Base-by-base conservation (phyloP, 2,329 filamentous ascomycete species). In the Colletotrichum caudatum region DNA sequence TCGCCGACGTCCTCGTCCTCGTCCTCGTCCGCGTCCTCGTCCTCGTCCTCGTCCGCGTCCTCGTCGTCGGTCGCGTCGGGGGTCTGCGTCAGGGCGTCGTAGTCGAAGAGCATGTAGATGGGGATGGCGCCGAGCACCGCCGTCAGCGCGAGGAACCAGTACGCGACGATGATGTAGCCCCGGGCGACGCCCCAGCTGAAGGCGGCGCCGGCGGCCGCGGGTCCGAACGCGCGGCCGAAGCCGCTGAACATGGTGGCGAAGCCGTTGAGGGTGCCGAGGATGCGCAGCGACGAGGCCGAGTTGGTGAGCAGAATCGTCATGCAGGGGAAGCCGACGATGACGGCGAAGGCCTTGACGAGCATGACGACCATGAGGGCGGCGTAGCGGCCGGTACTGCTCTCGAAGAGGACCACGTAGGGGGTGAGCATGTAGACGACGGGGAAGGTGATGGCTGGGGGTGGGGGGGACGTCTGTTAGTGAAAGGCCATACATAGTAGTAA, bases 201-300 rank as follows among this genome's bases (percentile, higher is more conserved):
- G 0, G 91, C 85, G 1, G 86, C 82, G 0, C 95, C 95, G 0
- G 90, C 88, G 44, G 92, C 80, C 0, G 93, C 93, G 0, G 96
- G 95, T 0, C 96, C 96, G 0, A 88, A 77, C 0, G 94, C 95
- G 60, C 95, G 86, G 1, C 95, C 95, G 6, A 98, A 81, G 0
- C 93, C 94, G 74, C 91, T 92, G 44, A 95, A 90, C 67, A 92
- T 93, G 0, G 95, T 97, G 0, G 94, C 95, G 73, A 97, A 90
- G 3, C 95, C 96, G 77, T 98, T 98, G 66, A 98, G 92, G 0
- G 93, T 95, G 3, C 96, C 96, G 1, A 98, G 89, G 1, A 97
- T 93, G 61, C 93, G 88, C 67, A 92, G 92, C 9, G 92, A 95
- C 0, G 94, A 94, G 0, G 95, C 93, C 20, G 94, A 92, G 80